These are phyloP conservation scores for Aspergillus awamori DNA, from an alignment of 2,329 filamentous ascomycete genomes.

Conservation along the genomic window DNA sequence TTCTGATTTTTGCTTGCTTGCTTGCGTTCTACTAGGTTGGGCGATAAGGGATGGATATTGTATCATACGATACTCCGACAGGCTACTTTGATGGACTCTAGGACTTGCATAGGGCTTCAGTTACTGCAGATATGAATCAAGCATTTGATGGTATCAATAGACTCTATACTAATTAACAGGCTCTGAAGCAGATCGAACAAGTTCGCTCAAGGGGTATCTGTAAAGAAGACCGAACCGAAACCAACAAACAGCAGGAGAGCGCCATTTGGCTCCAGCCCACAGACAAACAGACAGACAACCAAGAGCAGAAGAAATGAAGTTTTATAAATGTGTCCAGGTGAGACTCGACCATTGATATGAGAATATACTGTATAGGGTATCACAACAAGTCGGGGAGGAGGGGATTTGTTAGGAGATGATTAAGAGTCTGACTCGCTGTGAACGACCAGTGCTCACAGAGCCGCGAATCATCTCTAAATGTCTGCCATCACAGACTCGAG, in stretches of 20 bases:
- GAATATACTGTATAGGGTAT: neutral
- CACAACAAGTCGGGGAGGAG: neutral
- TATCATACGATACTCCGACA: too few species aligned
- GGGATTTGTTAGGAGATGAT: too few species aligned
- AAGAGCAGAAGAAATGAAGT: neutral
- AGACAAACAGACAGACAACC: neutral
- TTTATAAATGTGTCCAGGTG: neutral
- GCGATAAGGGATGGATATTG: too few species aligned
- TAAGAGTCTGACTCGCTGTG: too few species aligned
- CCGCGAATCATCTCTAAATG: slow-evolving; percentile 27
- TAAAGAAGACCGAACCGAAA: slow-evolving; percentile 14
- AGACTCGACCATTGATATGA: slow-evolving; percentile 7
- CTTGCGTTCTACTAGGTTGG: too few species aligned
- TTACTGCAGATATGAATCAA: neutral
- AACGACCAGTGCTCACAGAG: neutral
- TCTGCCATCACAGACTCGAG: slow-evolving; percentile 49
- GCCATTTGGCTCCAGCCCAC: neutral
- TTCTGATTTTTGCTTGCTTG: too few species aligned
- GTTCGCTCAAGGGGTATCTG: slow-evolving; percentile 27
- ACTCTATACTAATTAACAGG: slow-evolving; percentile 4
- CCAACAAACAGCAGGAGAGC: neutral
- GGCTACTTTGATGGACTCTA: too few species aligned
- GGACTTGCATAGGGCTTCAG: too few species aligned
- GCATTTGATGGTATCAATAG: neutral
- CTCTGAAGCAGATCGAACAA: slow-evolving; percentile 1